Evolutionary conservation across 1,284 basidiomycete genomes (phyloP).

Genomic region (Rhodotorula sp.): DNA sequence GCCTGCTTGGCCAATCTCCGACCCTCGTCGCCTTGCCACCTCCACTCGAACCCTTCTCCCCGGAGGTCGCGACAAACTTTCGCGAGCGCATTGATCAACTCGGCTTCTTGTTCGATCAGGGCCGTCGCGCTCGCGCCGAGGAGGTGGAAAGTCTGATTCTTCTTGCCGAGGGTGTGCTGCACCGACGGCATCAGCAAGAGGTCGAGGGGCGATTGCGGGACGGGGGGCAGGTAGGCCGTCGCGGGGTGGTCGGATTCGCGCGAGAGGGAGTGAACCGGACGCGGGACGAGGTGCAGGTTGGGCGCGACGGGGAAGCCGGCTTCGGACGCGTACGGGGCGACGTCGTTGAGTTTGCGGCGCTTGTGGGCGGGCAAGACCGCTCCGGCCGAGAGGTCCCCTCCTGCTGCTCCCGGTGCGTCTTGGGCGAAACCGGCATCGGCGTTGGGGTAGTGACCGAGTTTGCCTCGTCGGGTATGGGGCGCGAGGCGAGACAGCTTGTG

Average conservation of each 20-base stretch:
- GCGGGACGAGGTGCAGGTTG: constrained; percentile 32
- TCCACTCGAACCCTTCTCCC: constrained; percentile 42
- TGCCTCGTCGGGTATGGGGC: constrained; percentile 32
- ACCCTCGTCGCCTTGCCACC: constrained; percentile 37
- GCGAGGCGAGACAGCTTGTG: constrained; percentile 40
- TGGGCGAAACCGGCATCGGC: constrained; percentile 30
- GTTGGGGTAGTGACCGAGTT: constrained; percentile 40
- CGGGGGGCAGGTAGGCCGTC: constrained; percentile 36
- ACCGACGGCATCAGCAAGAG: constrained; percentile 38
- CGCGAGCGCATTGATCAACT: constrained; percentile 33
- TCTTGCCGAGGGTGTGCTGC: constrained; percentile 37
- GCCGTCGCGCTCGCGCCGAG: constrained; percentile 38
- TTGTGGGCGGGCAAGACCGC: constrained; percentile 20
- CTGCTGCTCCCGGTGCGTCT: background rate
- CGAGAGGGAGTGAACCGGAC: constrained; percentile 15
- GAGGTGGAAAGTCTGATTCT: constrained; percentile 37
- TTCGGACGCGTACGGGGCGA: constrained; percentile 6
- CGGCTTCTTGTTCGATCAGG: constrained; percentile 43
- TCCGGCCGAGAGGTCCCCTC: background rate
- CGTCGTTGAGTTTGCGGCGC: constrained; percentile 34
- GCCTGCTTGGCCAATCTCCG: constrained; percentile 13
- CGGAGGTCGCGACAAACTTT: constrained; percentile 39
- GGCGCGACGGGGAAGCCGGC: constrained; percentile 35
- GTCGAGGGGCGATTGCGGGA: constrained; percentile 42
- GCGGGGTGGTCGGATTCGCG: constrained; percentile 23